phyloP scores from a whole-genome alignment of 495 filamentous ascomycete genomes.

The Cercophora sp. region DNA sequence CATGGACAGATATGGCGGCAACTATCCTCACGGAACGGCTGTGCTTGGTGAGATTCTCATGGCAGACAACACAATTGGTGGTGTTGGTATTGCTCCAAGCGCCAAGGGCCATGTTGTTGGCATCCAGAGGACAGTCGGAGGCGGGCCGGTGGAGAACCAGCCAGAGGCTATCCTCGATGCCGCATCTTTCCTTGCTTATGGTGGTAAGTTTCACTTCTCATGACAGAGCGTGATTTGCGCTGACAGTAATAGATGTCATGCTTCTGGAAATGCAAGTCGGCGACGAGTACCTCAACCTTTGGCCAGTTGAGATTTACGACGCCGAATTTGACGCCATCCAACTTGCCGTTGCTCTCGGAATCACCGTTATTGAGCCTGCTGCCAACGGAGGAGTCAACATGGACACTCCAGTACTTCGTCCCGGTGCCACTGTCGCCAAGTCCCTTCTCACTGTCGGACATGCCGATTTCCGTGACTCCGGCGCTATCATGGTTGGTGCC shows the following conservation, averaged over 20 bases:
- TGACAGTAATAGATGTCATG: conserved; percentile 14
- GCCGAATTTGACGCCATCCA: conserved; percentile 16
- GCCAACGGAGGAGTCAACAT: conserved; percentile 17
- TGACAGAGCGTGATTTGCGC: not conserved
- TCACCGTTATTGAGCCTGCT: conserved; percentile 20
- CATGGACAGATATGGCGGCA: not conserved
- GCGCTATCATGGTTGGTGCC: conserved; percentile 18
- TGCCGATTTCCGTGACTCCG: conserved; percentile 19
- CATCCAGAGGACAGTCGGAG: conserved; percentile 3
- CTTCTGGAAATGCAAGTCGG: conserved; percentile 19
- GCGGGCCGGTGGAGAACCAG: conserved; percentile 7
- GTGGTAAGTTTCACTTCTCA: not conserved
- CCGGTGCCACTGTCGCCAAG: conserved; percentile 5
- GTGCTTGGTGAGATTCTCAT: conserved; percentile 24
- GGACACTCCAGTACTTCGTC: conserved; percentile 9
- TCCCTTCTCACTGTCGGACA: conserved; percentile 12
- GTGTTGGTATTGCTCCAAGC: conserved; percentile 16
- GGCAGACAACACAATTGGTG: conserved; percentile 20
- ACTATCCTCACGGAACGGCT: conserved; percentile 16
- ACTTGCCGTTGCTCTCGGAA: conserved; percentile 13
- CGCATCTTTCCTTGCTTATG: not conserved
- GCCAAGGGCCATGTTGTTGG: conserved; percentile 15
- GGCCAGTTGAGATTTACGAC: conserved; percentile 21
- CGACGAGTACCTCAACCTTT: conserved; percentile 7
- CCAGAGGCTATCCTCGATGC: conserved; percentile 21